Evolutionary conservation across 768 basidiomycete genomes (phyloP).

Genomic region (Mycena chlorophos): DNA sequence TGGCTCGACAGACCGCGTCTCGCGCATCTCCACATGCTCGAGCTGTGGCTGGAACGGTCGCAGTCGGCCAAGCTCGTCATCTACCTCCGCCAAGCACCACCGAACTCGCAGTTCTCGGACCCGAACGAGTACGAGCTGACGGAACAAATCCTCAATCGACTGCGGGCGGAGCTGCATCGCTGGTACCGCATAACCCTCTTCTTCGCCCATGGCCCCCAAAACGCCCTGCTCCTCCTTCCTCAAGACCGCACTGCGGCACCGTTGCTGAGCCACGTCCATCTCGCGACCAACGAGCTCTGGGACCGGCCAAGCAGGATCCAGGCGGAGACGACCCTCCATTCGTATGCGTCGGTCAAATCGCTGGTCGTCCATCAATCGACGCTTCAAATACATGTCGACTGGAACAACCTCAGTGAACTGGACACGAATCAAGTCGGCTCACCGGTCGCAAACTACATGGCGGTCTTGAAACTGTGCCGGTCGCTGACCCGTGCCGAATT

Average conservation of each 20-base stretch:
- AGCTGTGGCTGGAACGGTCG: constrained; percentile 21
- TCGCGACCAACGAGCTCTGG: constrained; percentile 7
- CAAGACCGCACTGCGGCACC: constrained; percentile 4
- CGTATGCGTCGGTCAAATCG: constrained; percentile 8
- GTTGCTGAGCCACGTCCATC: constrained; percentile 15
- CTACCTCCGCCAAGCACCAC: constrained; percentile 16
- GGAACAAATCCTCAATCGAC: constrained; percentile 6
- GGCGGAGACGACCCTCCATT: constrained; percentile 12
- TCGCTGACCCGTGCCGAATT: constrained; percentile 14
- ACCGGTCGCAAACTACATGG: constrained; percentile 1
- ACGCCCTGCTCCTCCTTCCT: constrained; percentile 7
- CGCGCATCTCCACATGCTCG: constrained; percentile 15
- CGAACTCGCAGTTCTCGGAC: not conserved
- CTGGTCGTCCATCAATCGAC: constrained; percentile 8
- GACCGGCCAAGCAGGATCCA: not conserved
- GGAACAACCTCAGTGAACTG: constrained; percentile 10
- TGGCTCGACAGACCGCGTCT: constrained; percentile 18
- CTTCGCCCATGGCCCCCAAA: constrained; percentile 8
- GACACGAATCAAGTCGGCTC: constrained; percentile 8
- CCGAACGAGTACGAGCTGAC: constrained; percentile 14
- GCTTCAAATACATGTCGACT: constrained; percentile 6
- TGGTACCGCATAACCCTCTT: constrained; percentile 18
- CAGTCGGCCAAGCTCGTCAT: constrained; percentile 13
- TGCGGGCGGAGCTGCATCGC: constrained; percentile 11
- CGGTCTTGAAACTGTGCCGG: constrained; percentile 5